phyloP scores from a whole-genome alignment of 73 alveolate genomes.

The Blepharisma japonicum region DNA sequence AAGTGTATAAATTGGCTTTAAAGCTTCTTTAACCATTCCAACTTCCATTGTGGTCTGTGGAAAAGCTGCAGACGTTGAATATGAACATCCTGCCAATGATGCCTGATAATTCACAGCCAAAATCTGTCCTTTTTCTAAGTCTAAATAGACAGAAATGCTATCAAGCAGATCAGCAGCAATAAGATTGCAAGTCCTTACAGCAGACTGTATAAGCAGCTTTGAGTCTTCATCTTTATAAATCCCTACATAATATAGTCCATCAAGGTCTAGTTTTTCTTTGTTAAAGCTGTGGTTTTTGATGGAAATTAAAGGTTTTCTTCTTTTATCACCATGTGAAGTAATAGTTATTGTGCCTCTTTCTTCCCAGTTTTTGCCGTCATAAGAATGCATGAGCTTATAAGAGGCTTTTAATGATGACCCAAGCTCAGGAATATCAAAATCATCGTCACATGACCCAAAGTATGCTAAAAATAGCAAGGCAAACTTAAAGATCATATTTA shows the following conservation, averaged over 20 bases:
- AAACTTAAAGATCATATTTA: too few species aligned
- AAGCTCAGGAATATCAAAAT: conserved; percentile 5
- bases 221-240: not conserved
- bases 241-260: not conserved
- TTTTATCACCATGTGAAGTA: conserved; percentile 4
- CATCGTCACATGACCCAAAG: not conserved
- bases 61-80: not conserved
- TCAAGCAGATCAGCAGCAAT: conserved; percentile 15
- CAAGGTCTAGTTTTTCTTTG: conserved; percentile 14
- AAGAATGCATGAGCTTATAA: conserved; percentile 6
- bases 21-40: not conserved
- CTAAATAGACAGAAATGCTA: not conserved
- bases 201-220: not conserved
- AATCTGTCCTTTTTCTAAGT: not conserved
- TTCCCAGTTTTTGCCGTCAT: conserved; percentile 28
- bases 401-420: not conserved
- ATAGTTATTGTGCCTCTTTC: conserved; percentile 4
- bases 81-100: not conserved
- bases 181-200: not conserved
- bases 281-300: conserved; percentile 15
- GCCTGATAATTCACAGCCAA: conserved; percentile 15
- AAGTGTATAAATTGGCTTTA: not conserved
- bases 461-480: too few species aligned
- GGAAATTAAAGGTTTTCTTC: conserved; percentile 14
- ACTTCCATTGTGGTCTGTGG: conserved; percentile 8